These are phyloP conservation scores for Taiozyma sp. DNA, from an alignment of 1,139 yeast genomes.

Conservation along the genomic window DNA sequence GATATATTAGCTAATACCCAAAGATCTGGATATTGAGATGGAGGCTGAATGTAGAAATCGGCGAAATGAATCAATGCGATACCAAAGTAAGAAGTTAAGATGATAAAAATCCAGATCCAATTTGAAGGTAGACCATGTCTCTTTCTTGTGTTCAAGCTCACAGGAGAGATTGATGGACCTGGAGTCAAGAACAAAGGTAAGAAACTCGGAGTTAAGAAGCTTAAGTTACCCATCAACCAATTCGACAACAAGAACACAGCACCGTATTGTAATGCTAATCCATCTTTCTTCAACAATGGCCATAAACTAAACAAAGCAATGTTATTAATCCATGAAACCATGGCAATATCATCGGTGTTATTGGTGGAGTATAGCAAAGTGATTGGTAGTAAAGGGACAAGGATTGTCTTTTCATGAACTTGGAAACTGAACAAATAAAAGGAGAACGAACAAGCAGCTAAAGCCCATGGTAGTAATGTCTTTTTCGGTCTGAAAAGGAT, in stretches of 20 bases:
- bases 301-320: conserved; percentile 81
- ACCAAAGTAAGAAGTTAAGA: conserved; percentile 53
- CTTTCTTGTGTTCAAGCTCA: conserved; percentile 30
- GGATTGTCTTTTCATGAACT: conserved; percentile 90
- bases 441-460: conserved; percentile 81
- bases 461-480: conserved; percentile 60
- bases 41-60: conserved; percentile 52
- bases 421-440: conserved; percentile 90
- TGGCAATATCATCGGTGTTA: conserved; percentile 56
- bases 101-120: conserved; percentile 52
- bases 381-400: conserved; percentile 84
- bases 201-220: conserved; percentile 36
- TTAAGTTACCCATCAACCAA: conserved; percentile 74
- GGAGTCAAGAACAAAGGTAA: conserved; percentile 38
- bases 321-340: conserved; percentile 85
- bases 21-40: conserved; percentile 68
- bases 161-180: conserved; percentile 34
- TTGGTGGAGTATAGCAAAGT: conserved; percentile 60
- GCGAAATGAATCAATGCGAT: conserved; percentile 48
- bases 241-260: conserved; percentile 62
- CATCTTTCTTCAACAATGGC: conserved; percentile 81
- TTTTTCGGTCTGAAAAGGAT: conserved; percentile 51
- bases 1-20: conserved; percentile 78
- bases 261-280: conserved; percentile 64
- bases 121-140: conserved; percentile 46